Conservation (phyloP, 1,284 basidiomycete species). For the Moesziomyces sp. region DNA sequence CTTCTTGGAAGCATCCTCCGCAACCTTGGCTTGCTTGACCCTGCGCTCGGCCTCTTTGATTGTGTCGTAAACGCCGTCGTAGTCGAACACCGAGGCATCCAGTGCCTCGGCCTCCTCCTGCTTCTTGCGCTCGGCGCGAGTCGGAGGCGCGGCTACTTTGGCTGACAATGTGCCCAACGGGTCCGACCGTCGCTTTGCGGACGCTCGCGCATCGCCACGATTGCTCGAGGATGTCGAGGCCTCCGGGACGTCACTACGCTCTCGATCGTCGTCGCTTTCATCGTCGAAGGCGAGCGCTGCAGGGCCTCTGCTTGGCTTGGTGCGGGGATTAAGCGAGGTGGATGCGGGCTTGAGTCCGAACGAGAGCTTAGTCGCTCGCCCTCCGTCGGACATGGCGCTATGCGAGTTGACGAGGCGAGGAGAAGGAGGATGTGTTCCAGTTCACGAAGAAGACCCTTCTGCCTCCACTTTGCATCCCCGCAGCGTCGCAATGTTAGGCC, state of each 20-base stretch:
- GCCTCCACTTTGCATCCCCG: no score
- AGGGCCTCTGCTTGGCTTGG: conserved; percentile 12
- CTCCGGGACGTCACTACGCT: not conserved
- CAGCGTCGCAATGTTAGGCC: no score
- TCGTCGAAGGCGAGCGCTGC: conserved; percentile 33
- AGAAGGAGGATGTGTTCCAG: not conserved
- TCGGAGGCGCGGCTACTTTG: conserved; percentile 44
- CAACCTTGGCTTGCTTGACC: conserved; percentile 72
- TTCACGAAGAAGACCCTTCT: not conserved
- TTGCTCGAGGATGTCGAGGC: not conserved
- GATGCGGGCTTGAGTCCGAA: conserved; percentile 46
- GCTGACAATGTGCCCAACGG: conserved; percentile 16
- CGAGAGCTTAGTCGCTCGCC: conserved; percentile 35
- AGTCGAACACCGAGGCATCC: conserved; percentile 89
- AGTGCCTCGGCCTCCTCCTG: conserved; percentile 76
- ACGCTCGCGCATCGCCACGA: not conserved
- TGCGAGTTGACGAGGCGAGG: no score
- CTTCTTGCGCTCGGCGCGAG: conserved; percentile 44
- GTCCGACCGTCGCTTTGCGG: conserved; percentile 2
- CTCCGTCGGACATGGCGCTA: conserved; percentile 14
- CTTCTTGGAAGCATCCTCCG: conserved; percentile 75
- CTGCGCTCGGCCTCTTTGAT: conserved; percentile 87
- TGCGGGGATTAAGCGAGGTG: not conserved
- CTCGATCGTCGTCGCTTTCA: conserved; percentile 42
- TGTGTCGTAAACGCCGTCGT: conserved; percentile 94